Base-by-base conservation (phyloP, 2,329 filamentous ascomycete species). In the Aureobasidium melanogenum region DNA sequence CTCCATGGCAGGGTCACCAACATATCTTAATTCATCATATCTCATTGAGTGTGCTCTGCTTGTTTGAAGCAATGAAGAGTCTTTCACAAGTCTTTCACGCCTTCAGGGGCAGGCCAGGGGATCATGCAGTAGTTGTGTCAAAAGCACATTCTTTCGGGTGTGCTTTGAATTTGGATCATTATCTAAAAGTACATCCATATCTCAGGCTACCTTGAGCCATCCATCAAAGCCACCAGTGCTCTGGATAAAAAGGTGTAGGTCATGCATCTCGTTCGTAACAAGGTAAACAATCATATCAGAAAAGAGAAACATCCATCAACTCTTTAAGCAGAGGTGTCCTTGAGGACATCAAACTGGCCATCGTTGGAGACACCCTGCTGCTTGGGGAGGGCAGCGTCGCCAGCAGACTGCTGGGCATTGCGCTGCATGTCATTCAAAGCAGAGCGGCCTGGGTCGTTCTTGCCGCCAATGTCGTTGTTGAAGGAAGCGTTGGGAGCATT, bases 371-470 rank as follows among this genome's bases (percentile, higher is more conserved):
- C 19, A 19, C 48, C 44, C n/a, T 41, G 38, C 7, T 62, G 46
- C 47, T 59, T 62, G n/a, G 43, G 28, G 14, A 28, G 15, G 32
- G 38, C 44, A 32, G 54, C 55, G 38, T 56, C 52, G 30, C 30
- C 60, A 36, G 47, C 62, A 59, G 36, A 32, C 46, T 62, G 50
- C n/a, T 55, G 50, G 30, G 55, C 54, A 5, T 41, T 47, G 17
- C 54, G 62, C 56, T 62, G 60, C 26, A 65, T 36, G 9, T 73
- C 68, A 19, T 66, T 59, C 69, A 80, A 69, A 7, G 81, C 82
- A 19, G 72, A 66, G 32, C 82, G 73, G 2, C 77, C 79, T 3
- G 84, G 83, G 66, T 86, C 84, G 43, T 83, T 75, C 64, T 79
- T 71, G 2, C 75, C 75, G 2, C 83, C 83, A 63, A 85, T 80